These are phyloP conservation scores for Ogataea paradorogensis DNA, from an alignment of 805 yeast species.

Conservation along the genomic window DNA sequence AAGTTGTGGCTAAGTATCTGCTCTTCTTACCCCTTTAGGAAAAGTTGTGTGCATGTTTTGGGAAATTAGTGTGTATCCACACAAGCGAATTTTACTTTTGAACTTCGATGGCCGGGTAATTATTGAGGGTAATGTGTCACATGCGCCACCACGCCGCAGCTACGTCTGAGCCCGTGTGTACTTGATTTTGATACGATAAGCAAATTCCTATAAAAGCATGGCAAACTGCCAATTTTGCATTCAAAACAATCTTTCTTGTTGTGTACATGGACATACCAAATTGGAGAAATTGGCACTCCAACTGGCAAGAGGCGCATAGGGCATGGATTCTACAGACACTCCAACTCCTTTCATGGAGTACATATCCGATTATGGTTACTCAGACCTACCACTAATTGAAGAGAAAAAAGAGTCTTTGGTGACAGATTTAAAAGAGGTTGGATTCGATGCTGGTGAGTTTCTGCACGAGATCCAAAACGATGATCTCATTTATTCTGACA, in stretches of 20 bases:
- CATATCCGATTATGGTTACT: slow-evolving; percentile 5
- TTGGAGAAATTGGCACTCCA: slow-evolving; percentile 2
- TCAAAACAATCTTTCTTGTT: slow-evolving; percentile 5
- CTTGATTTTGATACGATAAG: slow-evolving; percentile 8
- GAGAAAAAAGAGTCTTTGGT: slow-evolving; percentile 9
- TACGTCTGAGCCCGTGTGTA: too few species aligned
- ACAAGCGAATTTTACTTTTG: background rate
- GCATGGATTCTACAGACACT: slow-evolving; percentile 12
- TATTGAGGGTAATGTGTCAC: slow-evolving; percentile 6
- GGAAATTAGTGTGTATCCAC: slow-evolving; percentile 4
- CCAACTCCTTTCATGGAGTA: slow-evolving; percentile 12
- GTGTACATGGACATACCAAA: slow-evolving; percentile 9
- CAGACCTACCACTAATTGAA: slow-evolving; percentile 5
- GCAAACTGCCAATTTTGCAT: slow-evolving; percentile 6
- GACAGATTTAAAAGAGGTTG: slow-evolving; percentile 14
- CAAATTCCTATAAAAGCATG: slow-evolving; percentile 8
- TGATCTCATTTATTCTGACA: slow-evolving; percentile 16
- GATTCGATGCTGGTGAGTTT: slow-evolving; percentile 16
- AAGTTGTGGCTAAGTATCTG: slow-evolving; percentile 6
- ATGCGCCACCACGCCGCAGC: slow-evolving; percentile 13
- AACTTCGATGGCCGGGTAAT: slow-evolving; percentile 7
- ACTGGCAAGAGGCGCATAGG: slow-evolving; percentile 4
- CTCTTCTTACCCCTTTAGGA: slow-evolving; percentile 10
- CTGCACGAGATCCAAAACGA: slow-evolving; percentile 17
- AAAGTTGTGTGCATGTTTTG: slow-evolving; percentile 12